Base-by-base conservation (phyloP, 1,139 yeast species). In the Blastobotrys aristatus region DNA sequence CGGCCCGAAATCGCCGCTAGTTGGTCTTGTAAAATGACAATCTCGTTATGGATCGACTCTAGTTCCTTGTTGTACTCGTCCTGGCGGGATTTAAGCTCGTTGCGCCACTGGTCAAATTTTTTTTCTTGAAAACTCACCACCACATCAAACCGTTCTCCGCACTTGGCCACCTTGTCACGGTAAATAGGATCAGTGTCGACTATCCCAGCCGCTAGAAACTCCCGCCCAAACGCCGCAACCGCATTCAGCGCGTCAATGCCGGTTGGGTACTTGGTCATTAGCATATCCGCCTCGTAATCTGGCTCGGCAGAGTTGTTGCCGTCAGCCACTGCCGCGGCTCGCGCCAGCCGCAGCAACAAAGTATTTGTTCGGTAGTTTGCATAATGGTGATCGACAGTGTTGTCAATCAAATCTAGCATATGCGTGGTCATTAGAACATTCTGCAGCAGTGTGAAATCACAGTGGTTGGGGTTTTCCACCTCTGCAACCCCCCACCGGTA, bases 381-480 rank as follows among this genome's bases (percentile, higher is more conserved):
- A 62, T 82, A 89, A 67, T 87, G 96, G 52, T 80, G 64, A 62
- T 86, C 95, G 62, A 86, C 80, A 8, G 97, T 88, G 6, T 88
- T 79, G 56, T 84, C 75, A 44, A 88, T 75, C 61, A 89, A 74
- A 66, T 89, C 96, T 64, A 89, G 76, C 54, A 78, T 84, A 58
- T 79, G 75, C 51, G 78, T 76, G 33, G 84, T 82, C 72, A 85
- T 70, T 54, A 85, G 66, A 29, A 83, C 73, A 55, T 82, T 70
- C 54, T 80, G 74, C 51, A 87, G 69, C 31, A 67, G 67, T 7
- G 63, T 50, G 55, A 84, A 83, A 60, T 87, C 95, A 64, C 94
- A 80, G 59, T 81, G 85, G 2, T 62, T 58, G 1, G 72, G 72
- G 57, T 85, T 80, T 53, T 82, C 89, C 33, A 83, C 79, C 53